Conservation (phyloP, 768 basidiomycete genomes). For the Kwoniella heveanensis region DNA sequence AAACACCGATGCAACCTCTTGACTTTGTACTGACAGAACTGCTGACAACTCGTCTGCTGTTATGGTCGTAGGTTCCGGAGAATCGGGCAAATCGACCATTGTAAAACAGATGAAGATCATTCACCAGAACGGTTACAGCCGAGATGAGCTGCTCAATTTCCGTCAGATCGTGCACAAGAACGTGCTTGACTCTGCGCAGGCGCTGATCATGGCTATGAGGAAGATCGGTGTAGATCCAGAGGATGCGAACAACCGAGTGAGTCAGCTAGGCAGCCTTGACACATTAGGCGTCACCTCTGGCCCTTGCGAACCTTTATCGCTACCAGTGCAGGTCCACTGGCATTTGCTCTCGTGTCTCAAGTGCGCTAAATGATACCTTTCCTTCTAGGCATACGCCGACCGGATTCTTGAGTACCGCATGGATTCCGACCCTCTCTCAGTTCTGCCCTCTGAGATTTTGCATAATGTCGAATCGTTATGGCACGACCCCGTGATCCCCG, state of each 20-base stretch:
- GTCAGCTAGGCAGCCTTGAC: slow-evolving; percentile 13
- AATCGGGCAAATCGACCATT: slow-evolving; percentile 92
- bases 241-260: slow-evolving; percentile 65
- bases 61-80: slow-evolving; percentile 96
- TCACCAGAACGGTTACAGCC: slow-evolving; percentile 84
- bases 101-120: slow-evolving; percentile 99
- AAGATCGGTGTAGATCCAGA: slow-evolving; percentile 80
- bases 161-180: slow-evolving; percentile 69
- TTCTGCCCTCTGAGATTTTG: slow-evolving; percentile 56
- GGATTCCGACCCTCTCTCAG: slow-evolving; percentile 54
- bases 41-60: no score
- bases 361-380: background rate
- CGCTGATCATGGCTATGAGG: slow-evolving; percentile 79
- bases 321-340: background rate
- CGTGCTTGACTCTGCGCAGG: slow-evolving; percentile 84
- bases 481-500: slow-evolving; percentile 60
- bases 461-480: slow-evolving; percentile 59
- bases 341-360: background rate
- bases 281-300: no score
- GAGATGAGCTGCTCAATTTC: slow-evolving; percentile 74
- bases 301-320: no score
- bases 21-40: no score
- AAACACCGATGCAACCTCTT: no score
- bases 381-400: slow-evolving; percentile 56
- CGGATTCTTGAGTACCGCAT: slow-evolving; percentile 58